phyloP scores from a whole-genome alignment of 1,284 basidiomycete genomes.

The Ganoderma lucidum region DNA sequence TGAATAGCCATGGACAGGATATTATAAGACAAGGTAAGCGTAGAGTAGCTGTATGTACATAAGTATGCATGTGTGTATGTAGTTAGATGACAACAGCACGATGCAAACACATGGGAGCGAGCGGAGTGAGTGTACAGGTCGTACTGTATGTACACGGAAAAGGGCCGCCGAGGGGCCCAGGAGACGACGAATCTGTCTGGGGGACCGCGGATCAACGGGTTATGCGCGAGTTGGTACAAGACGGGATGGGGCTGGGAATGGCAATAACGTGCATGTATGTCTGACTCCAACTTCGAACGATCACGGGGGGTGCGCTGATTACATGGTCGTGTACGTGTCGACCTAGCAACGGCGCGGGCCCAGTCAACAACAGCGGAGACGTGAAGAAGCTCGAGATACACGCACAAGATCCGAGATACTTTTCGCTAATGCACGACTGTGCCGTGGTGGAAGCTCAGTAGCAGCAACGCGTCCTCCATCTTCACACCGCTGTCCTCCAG shows the following conservation, averaged over 20 bases:
- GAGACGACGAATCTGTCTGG: not conserved
- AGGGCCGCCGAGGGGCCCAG: not conserved
- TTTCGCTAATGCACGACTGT: constrained; percentile 60
- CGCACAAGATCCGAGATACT: constrained; percentile 23
- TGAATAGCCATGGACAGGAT: not conserved
- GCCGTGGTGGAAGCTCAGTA: constrained; percentile 71
- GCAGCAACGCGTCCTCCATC: constrained; percentile 70
- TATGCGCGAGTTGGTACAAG: constrained; percentile 7
- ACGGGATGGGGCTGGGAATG: not conserved
- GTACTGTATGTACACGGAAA: not conserved
- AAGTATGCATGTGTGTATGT: constrained; percentile 9
- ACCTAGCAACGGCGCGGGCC: constrained; percentile 11
- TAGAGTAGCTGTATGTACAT: constrained; percentile 15
- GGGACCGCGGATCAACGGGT: constrained; percentile 2
- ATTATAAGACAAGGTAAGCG: constrained; percentile 8
- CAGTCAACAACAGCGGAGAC: not conserved
- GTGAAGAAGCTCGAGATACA: not conserved
- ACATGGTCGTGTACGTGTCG: constrained; percentile 3
- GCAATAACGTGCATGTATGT: not conserved
- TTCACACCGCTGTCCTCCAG: constrained; percentile 50
- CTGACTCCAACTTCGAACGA: not conserved
- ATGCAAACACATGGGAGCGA: not conserved
- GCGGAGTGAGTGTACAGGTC: not conserved
- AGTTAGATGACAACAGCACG: not conserved
- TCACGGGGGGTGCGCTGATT: constrained; percentile 7